These are phyloP conservation scores for Bisporella sp. DNA, from an alignment of 2,329 filamentous ascomycete species.

Conservation along the genomic window DNA sequence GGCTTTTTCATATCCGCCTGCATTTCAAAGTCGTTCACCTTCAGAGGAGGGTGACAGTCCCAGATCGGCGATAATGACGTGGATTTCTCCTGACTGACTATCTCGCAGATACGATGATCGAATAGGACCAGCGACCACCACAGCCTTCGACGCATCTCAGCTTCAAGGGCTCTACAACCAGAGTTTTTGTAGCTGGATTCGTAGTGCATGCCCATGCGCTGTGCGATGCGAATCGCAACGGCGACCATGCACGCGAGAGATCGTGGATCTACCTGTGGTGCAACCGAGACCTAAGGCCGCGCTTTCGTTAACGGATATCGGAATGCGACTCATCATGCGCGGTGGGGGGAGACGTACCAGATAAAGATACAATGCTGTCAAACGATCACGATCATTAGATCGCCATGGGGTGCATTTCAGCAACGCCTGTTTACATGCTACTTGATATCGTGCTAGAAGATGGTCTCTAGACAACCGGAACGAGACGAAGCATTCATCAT, in stretches of 20 bases:
- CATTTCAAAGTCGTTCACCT: constrained; percentile 56
- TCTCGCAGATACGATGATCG: constrained; percentile 61
- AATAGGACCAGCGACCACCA: constrained; percentile 69
- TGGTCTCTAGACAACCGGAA: constrained; percentile 32
- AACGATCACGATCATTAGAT: constrained; percentile 33
- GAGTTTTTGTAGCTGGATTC: constrained; percentile 46
- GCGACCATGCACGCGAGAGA: constrained; percentile 57
- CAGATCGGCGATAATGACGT: constrained; percentile 33
- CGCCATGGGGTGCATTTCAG: constrained; percentile 35
- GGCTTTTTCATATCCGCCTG: constrained; percentile 49
- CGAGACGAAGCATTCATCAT: constrained; percentile 42
- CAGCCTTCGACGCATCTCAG: constrained; percentile 62
- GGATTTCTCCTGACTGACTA: constrained; percentile 44
- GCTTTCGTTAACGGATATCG: constrained; percentile 6
- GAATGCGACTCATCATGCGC: neutral
- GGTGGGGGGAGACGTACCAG: constrained; percentile 33
- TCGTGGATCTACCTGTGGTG: constrained; percentile 44
- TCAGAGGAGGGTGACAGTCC: constrained; percentile 52
- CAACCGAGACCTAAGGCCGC: constrained; percentile 17
- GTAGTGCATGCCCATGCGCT: constrained; percentile 61
- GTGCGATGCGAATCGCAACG: constrained; percentile 59
- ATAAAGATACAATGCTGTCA: constrained; percentile 48
- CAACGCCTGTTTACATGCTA: constrained; percentile 40
- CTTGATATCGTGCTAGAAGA: constrained; percentile 35
- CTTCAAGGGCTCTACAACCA: constrained; percentile 47